Evolutionary conservation across 2,329 filamentous ascomycete genomes (phyloP), one percentile per base, ranked within the genome.

Genomic region (Alternaria metachromatica): DNA sequence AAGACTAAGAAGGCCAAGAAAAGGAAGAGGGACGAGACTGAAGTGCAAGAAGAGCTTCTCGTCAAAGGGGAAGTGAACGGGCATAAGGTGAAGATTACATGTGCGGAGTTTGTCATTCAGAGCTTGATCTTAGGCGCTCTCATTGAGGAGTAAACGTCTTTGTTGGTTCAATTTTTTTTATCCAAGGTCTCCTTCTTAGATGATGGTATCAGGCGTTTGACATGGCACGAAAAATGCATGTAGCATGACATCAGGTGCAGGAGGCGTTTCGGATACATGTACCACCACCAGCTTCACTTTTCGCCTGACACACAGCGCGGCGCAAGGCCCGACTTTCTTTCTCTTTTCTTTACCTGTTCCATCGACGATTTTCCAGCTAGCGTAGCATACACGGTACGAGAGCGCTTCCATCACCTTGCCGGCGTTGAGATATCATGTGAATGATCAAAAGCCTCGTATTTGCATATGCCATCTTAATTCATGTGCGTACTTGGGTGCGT

Each of bases 51-150:
- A 10, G 73, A 64, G 13, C 64, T 76, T 4, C 23, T 79, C 41
- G 53, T 72, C 55, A 64, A 72, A 68, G 78, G 79, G 20, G 72
- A 77, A 26, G 75, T 81, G 15, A 74, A 81, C 46, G 82, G 84
- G 12, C 84, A 85, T 71, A 86, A 81, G 64, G 84, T 94, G 41
- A 87, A 86, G 66, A 86, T 96, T 48, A 87, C 97, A 56, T 91
- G 90, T 60, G 91, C 96, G 77, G 95, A 98, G 80, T 89, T 95
- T 76, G 89, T 98, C 21, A 90, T 97, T 59, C 95, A 99, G 84
- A 97, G 94, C 78, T 83, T 98, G 63, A 97, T 99, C 67, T 79
- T 97, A 55, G 95, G 94, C 1, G 88, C 89, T 64, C 81, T 97
- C 70, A 87, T 94, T 56, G 90, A 92, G 65, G 87, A 88, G 54